Conservation (phyloP, 2,329 filamentous ascomycete species). For the Hypoxylon sp. region DNA sequence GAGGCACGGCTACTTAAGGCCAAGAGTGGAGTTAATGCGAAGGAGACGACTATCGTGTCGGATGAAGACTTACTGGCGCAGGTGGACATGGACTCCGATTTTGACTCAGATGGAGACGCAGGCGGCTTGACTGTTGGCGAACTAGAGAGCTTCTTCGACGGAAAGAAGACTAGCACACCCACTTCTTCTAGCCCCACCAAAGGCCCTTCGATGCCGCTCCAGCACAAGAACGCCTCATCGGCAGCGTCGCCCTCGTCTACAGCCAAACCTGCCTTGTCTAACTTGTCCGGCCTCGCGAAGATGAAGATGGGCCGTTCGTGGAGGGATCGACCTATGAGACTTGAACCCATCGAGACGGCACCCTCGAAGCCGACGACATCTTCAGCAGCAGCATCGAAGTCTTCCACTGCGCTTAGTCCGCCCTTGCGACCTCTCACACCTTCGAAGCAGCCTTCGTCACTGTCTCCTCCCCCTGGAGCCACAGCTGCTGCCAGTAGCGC, state of each 20-base stretch:
- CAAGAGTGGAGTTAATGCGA: constrained; percentile 46
- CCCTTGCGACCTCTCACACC: constrained; percentile 3
- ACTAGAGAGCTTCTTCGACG: constrained; percentile 45
- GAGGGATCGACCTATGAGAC: constrained; percentile 18
- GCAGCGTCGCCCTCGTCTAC: background rate
- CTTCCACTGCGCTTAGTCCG: background rate
- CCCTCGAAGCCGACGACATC: constrained; percentile 23
- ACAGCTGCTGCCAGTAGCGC: background rate
- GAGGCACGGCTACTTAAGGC: constrained; percentile 57
- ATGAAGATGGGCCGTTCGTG: constrained; percentile 35
- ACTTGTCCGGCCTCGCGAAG: constrained; percentile 31
- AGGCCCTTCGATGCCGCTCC: constrained; percentile 6
- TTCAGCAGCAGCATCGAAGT: constrained; percentile 14
- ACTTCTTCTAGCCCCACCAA: constrained; percentile 1
- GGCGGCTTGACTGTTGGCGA: constrained; percentile 47
- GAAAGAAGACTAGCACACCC: constrained; percentile 21
- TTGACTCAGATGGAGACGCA: constrained; percentile 23
- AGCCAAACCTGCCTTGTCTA: background rate
- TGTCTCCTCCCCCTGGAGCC: constrained; percentile 2
- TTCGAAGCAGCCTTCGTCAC: constrained; percentile 9
- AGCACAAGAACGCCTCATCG: constrained; percentile 1
- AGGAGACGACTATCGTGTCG: constrained; percentile 19
- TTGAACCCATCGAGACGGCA: constrained; percentile 15
- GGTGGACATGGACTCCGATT: constrained; percentile 38
- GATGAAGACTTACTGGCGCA: constrained; percentile 56